Evolutionary conservation across 805 yeast species (phyloP).

Genomic region (Debaryomyces tyrocola): DNA sequence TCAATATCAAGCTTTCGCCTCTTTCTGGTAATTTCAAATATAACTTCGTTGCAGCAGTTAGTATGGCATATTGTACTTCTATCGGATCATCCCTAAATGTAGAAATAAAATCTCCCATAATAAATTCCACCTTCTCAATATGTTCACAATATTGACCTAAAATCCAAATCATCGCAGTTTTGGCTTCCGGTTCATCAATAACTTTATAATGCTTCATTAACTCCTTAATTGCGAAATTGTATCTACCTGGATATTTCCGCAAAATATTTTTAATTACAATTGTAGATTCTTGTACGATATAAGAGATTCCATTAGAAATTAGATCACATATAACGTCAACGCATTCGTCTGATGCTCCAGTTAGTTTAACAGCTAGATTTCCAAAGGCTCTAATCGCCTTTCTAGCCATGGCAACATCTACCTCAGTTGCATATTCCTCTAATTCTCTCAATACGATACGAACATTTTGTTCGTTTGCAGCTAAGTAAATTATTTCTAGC

Average conservation of each 20-base stretch:
- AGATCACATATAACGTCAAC: constrained; percentile 61
- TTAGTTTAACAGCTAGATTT: constrained; percentile 77
- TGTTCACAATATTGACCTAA: constrained; percentile 66
- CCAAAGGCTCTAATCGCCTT: constrained; percentile 90
- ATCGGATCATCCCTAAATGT: constrained; percentile 62
- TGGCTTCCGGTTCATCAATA: constrained; percentile 75
- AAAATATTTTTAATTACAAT: constrained; percentile 75
- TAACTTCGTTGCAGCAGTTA: constrained; percentile 73
- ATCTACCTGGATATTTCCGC: constrained; percentile 68
- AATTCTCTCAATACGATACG: constrained; percentile 67
- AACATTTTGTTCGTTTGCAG: constrained; percentile 68
- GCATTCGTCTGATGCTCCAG: constrained; percentile 60
- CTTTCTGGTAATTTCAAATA: constrained; percentile 56
- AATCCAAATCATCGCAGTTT: constrained; percentile 79
- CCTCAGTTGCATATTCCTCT: constrained; percentile 83
- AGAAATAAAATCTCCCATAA: constrained; percentile 41
- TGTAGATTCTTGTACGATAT: constrained; percentile 77
- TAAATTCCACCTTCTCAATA: constrained; percentile 39
- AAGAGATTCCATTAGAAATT: constrained; percentile 63
- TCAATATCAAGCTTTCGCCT: constrained; percentile 58
- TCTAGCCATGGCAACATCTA: constrained; percentile 82
- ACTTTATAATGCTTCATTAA: constrained; percentile 35
- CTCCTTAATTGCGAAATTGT: constrained; percentile 32
- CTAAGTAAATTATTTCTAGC: constrained; percentile 76
- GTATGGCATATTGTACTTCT: constrained; percentile 70